Evolutionary conservation across 1,284 basidiomycete species (phyloP), one percentile per base, ranked within the genome.

Genomic region (Cryptococcus sp.): DNA sequence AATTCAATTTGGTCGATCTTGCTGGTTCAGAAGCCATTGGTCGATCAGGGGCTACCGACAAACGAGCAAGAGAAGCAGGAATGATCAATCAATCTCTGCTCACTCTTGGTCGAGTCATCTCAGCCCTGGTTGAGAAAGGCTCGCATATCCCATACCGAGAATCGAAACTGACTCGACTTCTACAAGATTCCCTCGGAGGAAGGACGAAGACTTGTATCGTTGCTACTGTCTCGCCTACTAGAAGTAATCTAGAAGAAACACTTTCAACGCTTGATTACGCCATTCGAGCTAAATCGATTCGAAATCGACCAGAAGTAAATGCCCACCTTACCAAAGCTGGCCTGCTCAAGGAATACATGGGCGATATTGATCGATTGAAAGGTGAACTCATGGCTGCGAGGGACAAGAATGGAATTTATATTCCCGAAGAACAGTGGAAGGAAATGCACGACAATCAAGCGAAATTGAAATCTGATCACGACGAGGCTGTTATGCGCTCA

Each of bases 171-270:
- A 98, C 96, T 3, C 88, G 96, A 36, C 81, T 99, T 2, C 81
- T 99, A 5, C 94, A 98, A 85, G 96, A 99, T 74, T 99, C 96
- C 16, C 82, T 99, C 4, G 96, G 96, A n/a, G 96, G 96, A 0
- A 83, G 86, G 22, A 98, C 96, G 7, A 98, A 98, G 78, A 99
- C 96, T 0, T 97, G 91, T 68, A 94, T 99, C 69, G 88, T 99
- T 58, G 96, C 96, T 0, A 98, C 94, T 1, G 83, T 96, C 62
- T 92, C 89, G 9, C 92, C 93, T 1, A 88, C 90, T 3, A 83
- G 87, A 19, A 87, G 84, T 23, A 98, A 96, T 70, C 82, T 96
- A 77, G 96, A 99, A 74, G 96, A 98, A 75, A 98, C 96, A 0
- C 82, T 97, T 19, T 97, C 93, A 1, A 99, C 96, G 0, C 85